A percentile compares a stretch with the other conserved stretches of the same genome.
These are phyloP conservation scores for Metarhizium album DNA, from an alignment of 2,329 filamentous ascomycete genomes.

Conservation along the genomic window DNA sequence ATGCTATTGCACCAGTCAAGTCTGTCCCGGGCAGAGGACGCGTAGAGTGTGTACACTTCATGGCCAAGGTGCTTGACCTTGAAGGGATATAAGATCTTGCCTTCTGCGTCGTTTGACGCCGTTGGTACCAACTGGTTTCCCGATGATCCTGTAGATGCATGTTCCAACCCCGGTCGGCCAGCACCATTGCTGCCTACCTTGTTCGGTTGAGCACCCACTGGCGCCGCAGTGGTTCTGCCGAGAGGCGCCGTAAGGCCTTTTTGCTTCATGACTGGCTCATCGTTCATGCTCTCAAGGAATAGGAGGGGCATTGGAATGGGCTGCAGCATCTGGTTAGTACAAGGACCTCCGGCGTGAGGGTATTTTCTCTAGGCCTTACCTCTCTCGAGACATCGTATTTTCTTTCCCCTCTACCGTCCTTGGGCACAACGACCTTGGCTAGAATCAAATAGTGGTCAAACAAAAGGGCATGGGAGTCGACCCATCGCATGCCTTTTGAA, in stretches of 20 bases:
- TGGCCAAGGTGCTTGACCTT: conserved; percentile 90
- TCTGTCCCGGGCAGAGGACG: conserved; percentile 61
- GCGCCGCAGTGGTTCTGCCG: conserved; percentile 47
- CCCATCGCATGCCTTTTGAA: conserved; percentile 80
- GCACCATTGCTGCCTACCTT: conserved; percentile 41
- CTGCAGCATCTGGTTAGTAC: conserved; percentile 23
- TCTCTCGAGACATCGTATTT: conserved; percentile 93
- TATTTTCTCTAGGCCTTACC: conserved; percentile 31
- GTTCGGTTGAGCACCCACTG: conserved; percentile 47
- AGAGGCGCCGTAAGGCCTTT: conserved; percentile 60
- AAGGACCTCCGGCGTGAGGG: conserved; percentile 11
- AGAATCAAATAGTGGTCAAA: conserved; percentile 96
- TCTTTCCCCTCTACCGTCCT: conserved; percentile 60
- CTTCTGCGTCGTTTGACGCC: conserved; percentile 57
- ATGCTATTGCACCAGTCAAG: conserved; percentile 91
- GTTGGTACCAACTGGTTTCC: conserved; percentile 39
- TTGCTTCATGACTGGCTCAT: conserved; percentile 78
- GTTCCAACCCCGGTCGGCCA: conserved; percentile 50
- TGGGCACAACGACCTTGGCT: conserved; percentile 65
- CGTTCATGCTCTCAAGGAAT: conserved; percentile 83
- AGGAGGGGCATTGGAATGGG: conserved; percentile 95
- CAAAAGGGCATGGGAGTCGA: conserved; percentile 85
- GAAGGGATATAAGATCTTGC: conserved; percentile 87
- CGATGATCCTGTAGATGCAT: conserved; percentile 58
- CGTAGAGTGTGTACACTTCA: conserved; percentile 85